phyloP scores from a whole-genome alignment of 768 basidiomycete species.

The Kondoa subrosea region DNA sequence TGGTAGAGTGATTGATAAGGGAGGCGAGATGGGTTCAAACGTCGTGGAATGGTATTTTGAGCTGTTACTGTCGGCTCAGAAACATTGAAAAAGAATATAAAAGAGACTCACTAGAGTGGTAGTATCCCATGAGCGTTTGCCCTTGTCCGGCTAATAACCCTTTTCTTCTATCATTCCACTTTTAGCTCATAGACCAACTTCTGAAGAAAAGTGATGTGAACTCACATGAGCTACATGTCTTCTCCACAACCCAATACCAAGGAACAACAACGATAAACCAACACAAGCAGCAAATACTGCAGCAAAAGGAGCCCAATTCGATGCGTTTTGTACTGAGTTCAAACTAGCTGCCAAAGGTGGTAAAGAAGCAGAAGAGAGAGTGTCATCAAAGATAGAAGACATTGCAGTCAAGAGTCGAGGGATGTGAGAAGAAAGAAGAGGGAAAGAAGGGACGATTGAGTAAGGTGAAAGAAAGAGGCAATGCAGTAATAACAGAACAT shows the following conservation, averaged over 20 bases:
- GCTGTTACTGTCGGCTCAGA: neutral
- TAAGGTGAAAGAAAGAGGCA: neutral
- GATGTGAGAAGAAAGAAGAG: neutral
- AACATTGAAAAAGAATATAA: neutral
- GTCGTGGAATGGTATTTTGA: neutral
- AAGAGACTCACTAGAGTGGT: neutral
- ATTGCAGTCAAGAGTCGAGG: neutral
- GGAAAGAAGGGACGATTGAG: neutral
- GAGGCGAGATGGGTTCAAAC: neutral
- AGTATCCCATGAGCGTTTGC: neutral
- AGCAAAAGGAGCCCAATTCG: neutral
- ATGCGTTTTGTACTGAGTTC: neutral
- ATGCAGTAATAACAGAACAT: neutral
- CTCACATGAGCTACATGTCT: neutral
- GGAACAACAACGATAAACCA: neutral
- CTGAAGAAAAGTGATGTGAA: neutral
- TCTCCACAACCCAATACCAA: neutral
- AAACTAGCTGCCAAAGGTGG: neutral
- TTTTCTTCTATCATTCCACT: too few species aligned
- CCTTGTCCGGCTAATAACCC: neutral
- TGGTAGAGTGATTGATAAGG: neutral
- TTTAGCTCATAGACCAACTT: too few species aligned
- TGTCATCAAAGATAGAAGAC: too few species aligned
- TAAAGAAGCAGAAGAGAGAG: neutral
- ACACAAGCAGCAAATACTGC: neutral